These are phyloP conservation scores for Ophidiomyces ophidiicola DNA, from an alignment of 2,329 filamentous ascomycete genomes.

Conservation along the genomic window DNA sequence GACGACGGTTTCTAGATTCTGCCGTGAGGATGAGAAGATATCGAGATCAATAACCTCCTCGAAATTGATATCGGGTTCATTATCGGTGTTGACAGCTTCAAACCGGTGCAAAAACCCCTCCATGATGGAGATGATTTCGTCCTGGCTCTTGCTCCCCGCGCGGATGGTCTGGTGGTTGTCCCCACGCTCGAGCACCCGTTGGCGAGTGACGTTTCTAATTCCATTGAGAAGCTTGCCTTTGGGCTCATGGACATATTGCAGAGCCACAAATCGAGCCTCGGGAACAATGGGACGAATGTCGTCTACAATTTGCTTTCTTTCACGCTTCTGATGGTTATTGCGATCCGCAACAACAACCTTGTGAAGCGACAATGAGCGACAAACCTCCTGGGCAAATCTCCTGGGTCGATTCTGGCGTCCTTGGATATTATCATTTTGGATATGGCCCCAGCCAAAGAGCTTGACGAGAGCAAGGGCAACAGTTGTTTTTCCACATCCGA, in stretches of 20 bases:
- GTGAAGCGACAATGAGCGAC: constrained; percentile 50
- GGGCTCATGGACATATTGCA: constrained; percentile 74
- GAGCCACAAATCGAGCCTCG: constrained; percentile 61
- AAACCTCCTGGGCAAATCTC: constrained; percentile 61
- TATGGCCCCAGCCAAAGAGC: constrained; percentile 80
- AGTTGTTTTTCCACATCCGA: constrained; percentile 95
- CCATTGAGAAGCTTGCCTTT: constrained; percentile 50
- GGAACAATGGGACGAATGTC: constrained; percentile 55
- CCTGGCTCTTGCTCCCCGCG: constrained; percentile 56
- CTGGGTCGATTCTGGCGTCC: constrained; percentile 62
- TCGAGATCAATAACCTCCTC: constrained; percentile 78
- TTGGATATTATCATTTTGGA: constrained; percentile 93
- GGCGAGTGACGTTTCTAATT: constrained; percentile 62
- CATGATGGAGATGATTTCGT: constrained; percentile 82
- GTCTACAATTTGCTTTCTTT: constrained; percentile 74
- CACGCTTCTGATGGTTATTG: constrained; percentile 82
- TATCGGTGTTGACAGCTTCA: constrained; percentile 57
- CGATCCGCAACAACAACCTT: constrained; percentile 79
- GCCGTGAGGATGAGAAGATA: constrained; percentile 60
- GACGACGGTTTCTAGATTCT: constrained; percentile 73
- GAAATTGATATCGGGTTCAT: constrained; percentile 66
- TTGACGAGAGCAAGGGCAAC: constrained; percentile 67
- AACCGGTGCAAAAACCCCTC: constrained; percentile 83
- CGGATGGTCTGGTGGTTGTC: constrained; percentile 98
- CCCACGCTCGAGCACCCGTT: constrained; percentile 69